Evolutionary conservation across 116 monocot genomes (phyloP).

Genomic region (Trichopus zeylanicus): DNA sequence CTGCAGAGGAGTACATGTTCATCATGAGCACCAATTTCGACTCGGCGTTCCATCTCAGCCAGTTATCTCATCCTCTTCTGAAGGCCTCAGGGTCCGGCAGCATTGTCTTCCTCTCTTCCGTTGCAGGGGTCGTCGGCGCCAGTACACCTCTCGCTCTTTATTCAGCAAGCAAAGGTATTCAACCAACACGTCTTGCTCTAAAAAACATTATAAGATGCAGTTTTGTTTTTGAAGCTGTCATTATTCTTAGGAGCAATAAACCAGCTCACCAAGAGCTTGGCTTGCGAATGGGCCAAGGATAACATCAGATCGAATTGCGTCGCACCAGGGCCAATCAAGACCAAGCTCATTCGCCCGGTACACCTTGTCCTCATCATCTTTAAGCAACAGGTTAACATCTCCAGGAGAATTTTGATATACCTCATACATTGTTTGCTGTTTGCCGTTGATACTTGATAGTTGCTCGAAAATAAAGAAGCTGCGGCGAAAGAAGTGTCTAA

Average conservation of each 20-base stretch:
- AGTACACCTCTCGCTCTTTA: constrained; percentile 7
- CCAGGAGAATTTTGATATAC: background rate
- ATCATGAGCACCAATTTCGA: constrained; percentile 22
- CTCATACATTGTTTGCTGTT: background rate
- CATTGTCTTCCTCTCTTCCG: constrained; percentile 18
- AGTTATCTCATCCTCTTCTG: constrained; percentile 21
- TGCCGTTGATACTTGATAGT: background rate
- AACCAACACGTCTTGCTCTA: background rate
- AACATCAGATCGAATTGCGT: constrained; percentile 17
- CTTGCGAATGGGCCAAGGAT: constrained; percentile 28
- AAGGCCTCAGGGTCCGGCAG: constrained; percentile 21
- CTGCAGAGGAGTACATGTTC: constrained; percentile 8
- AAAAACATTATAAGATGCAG: background rate
- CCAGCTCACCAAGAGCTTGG: constrained; percentile 26
- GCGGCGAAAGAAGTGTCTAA: background rate
- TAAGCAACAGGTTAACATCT: background rate
- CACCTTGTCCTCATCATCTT: too few species aligned
- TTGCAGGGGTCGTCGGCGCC: background rate
- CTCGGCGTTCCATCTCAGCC: constrained; percentile 25
- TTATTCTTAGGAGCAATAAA: constrained; percentile 20
- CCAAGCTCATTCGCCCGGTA: too few species aligned
- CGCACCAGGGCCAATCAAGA: constrained; percentile 15
- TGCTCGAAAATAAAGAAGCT: constrained; percentile 2
- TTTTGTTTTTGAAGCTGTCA: background rate
- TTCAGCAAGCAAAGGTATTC: constrained; percentile 22